Conservation (phyloP, 1,284 basidiomycete species). For the Microbotryum saponariae region DNA sequence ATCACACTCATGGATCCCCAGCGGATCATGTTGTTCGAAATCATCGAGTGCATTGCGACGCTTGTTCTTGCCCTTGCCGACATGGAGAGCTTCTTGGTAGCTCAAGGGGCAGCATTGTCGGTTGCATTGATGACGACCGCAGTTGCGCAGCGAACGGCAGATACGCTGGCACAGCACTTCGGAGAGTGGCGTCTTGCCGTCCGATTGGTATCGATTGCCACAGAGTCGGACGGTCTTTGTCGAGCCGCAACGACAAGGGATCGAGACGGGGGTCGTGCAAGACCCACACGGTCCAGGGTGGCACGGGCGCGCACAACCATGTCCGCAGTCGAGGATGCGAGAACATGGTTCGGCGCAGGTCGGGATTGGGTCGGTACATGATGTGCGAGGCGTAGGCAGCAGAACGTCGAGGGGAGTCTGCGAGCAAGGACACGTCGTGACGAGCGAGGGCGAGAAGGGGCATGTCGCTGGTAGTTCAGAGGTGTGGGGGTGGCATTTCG, state of each 20-base stretch:
- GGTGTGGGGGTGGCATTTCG: constrained; percentile 59
- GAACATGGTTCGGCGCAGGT: constrained; percentile 64
- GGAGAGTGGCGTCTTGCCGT: neutral
- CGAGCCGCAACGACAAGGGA: constrained; percentile 35
- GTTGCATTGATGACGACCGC: constrained; percentile 73
- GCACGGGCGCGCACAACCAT: constrained; percentile 56
- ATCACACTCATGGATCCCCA: constrained; percentile 25
- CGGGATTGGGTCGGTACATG: constrained; percentile 67
- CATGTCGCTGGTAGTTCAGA: constrained; percentile 51
- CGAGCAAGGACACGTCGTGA: constrained; percentile 75
- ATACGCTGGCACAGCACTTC: constrained; percentile 70
- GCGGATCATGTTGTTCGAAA: constrained; percentile 32
- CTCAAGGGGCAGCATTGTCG: constrained; percentile 76
- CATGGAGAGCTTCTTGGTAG: constrained; percentile 43
- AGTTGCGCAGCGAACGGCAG: constrained; percentile 44
- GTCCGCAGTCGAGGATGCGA: constrained; percentile 57
- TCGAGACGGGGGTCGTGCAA: constrained; percentile 27
- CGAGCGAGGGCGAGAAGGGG: constrained; percentile 59
- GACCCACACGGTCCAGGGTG: constrained; percentile 33
- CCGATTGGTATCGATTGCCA: constrained; percentile 5
- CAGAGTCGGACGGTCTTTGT: constrained; percentile 25
- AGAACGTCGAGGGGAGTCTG: constrained; percentile 50
- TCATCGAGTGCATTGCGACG: constrained; percentile 7
- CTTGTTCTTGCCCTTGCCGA: constrained; percentile 52
- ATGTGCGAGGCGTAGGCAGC: constrained; percentile 46